phyloP scores from a whole-genome alignment of 768 basidiomycete genomes.

The Antrodiella citrinella region DNA sequence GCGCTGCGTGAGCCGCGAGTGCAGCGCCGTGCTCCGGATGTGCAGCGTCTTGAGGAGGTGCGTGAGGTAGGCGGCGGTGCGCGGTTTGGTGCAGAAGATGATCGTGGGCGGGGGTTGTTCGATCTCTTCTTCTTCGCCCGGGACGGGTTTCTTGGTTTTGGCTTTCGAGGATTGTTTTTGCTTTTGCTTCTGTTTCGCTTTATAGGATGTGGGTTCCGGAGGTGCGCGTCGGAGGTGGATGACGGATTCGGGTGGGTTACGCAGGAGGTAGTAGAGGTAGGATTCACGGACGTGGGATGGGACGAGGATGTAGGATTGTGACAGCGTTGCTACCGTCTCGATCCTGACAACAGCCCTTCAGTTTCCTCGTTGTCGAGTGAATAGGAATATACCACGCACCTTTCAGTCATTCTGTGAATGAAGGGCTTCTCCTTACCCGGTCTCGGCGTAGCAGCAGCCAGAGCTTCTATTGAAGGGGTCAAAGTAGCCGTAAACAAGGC shows the following conservation, averaged over 20 bases:
- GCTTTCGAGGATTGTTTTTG: constrained; percentile 18
- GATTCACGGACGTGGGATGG: constrained; percentile 92
- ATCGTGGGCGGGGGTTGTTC: constrained; percentile 90
- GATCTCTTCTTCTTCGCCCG: constrained; percentile 42
- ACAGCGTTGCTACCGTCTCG: constrained; percentile 82
- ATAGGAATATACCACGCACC: constrained; percentile 39
- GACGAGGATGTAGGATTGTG: constrained; percentile 85
- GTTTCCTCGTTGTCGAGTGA: constrained; percentile 1
- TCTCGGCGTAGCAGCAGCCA: constrained; percentile 65
- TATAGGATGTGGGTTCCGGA: constrained; percentile 32
- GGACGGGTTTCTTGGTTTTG: constrained; percentile 19
- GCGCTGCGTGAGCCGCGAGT: constrained; percentile 89
- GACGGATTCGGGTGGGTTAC: constrained; percentile 80
- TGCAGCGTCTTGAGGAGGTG: constrained; percentile 65
- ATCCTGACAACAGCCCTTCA: constrained; percentile 37
- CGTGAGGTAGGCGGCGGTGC: constrained; percentile 87
- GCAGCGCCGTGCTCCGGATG: constrained; percentile 83
- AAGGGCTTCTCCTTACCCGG: constrained; percentile 84
- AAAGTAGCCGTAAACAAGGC: constrained; percentile 95
- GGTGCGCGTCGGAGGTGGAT: constrained; percentile 56
- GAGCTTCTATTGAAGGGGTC: constrained; percentile 73
- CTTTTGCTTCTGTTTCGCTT: constrained; percentile 24
- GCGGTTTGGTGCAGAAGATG: constrained; percentile 82
- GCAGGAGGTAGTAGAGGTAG: constrained; percentile 85
- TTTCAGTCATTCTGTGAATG: constrained; percentile 68